Percentiles rank a stretch among this genome's conserved stretches.
These are phyloP conservation scores for Filobasidium wieringae DNA, from an alignment of 768 basidiomycete genomes.

Conservation along the genomic window DNA sequence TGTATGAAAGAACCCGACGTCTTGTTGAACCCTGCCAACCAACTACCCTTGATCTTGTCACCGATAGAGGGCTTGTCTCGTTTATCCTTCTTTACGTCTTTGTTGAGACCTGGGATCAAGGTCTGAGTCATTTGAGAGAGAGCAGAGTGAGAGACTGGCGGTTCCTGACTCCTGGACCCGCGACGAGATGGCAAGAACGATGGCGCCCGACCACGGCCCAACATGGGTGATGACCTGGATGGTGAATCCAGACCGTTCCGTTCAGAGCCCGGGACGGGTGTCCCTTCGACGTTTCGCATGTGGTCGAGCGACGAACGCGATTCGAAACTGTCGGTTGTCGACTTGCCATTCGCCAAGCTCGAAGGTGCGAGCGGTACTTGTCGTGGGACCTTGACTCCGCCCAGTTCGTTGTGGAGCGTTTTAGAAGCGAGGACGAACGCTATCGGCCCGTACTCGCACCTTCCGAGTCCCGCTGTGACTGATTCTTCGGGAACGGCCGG, in stretches of 20 bases:
- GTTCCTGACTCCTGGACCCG: not conserved
- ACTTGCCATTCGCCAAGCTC: not conserved
- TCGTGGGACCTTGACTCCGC: slow-evolving; percentile 26
- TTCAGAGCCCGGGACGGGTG: not conserved
- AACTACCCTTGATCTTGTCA: slow-evolving; percentile 28
- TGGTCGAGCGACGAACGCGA: not conserved
- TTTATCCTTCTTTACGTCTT: slow-evolving; percentile 22
- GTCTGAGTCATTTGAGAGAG: not conserved
- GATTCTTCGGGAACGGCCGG: slow-evolving; percentile 1
- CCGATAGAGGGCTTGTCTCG: slow-evolving; percentile 20
- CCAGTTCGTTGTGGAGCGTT: slow-evolving; percentile 23
- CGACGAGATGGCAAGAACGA: not conserved
- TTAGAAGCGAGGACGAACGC: slow-evolving; percentile 26
- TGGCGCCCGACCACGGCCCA: not conserved
- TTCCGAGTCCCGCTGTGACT: not conserved
- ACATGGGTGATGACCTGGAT: not conserved
- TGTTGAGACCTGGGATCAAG: not conserved
- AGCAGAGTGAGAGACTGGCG: not conserved
- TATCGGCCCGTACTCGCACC: not conserved
- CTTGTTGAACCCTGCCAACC: slow-evolving; percentile 21
- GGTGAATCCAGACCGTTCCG: not conserved
- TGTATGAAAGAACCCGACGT: slow-evolving; percentile 9
- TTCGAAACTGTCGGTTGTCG: not conserved
- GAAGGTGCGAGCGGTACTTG: not conserved
- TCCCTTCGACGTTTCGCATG: not conserved